phyloP scores from a whole-genome alignment of 768 basidiomycete species.

The Rhizopogon sp. region DNA sequence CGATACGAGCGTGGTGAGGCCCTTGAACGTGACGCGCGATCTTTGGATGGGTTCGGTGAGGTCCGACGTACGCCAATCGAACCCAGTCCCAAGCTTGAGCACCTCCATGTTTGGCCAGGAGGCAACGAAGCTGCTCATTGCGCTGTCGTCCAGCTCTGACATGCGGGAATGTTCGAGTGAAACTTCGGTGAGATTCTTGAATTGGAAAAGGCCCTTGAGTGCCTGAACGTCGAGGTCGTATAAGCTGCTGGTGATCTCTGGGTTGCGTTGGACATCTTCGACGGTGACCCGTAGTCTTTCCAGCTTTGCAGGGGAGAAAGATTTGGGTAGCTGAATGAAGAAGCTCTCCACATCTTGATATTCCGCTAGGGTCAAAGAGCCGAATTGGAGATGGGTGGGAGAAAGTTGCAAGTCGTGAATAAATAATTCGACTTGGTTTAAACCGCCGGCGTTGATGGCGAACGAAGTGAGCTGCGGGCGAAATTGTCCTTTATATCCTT shows the following conservation, averaged over 20 bases:
- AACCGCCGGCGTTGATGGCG: not conserved
- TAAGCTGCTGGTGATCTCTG: not conserved
- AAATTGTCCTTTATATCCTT: not conserved
- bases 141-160: not conserved
- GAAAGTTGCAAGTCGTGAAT: constrained; percentile 1
- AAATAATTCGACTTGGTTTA: not conserved
- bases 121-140: not conserved
- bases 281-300: not conserved
- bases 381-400: not conserved
- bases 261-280: not conserved
- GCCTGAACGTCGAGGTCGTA: not conserved
- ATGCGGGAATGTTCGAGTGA: not conserved
- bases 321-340: not conserved
- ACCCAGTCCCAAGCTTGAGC: constrained; percentile 1
- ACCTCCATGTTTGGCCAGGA: constrained; percentile 1
- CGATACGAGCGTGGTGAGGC: not conserved
- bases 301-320: not conserved
- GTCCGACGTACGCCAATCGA: not conserved
- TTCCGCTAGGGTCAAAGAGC: not conserved
- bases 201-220: not conserved
- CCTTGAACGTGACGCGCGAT: not conserved
- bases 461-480: not conserved
- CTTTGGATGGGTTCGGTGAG: not conserved
- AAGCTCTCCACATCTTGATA: not conserved
- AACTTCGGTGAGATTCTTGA: constrained; percentile 1